A percentile compares a stretch with the other conserved stretches of the same genome.
Conservation (phyloP, 1,284 basidiomycete genomes). For the Leccinum pallidistipes region DNA sequence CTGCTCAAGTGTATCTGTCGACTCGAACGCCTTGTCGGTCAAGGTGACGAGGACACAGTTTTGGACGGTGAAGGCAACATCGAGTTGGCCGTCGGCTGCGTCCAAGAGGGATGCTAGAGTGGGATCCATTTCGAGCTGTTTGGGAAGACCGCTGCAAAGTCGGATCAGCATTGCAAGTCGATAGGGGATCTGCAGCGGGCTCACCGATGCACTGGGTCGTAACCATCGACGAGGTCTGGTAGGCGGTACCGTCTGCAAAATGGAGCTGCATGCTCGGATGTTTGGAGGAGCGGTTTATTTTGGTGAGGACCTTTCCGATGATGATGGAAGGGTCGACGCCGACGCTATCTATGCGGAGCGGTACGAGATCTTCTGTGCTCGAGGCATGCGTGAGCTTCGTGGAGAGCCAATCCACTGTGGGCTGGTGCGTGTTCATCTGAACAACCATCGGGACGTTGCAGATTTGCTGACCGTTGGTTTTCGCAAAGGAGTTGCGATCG, state of each 20-base stretch:
- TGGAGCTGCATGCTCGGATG: conserved; percentile 59
- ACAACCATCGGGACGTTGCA: too few relatives aligned
- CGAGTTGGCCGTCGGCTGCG: conserved; percentile 37
- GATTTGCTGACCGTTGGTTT: too few relatives aligned
- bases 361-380: conserved; percentile 1
- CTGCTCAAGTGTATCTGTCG: conserved; percentile 26
- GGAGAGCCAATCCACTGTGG: too few relatives aligned
- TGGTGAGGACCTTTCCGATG: conserved; percentile 52
- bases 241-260: conserved; percentile 53
- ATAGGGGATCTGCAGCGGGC: conserved; percentile 7
- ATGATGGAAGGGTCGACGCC: conserved; percentile 51
- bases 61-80: conserved; percentile 44
- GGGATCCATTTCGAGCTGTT: conserved; percentile 56
- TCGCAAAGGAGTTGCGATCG: too few relatives aligned
- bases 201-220: conserved; percentile 50
- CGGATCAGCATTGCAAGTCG: neutral
- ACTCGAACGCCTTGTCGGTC: conserved; percentile 56
- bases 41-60: conserved; percentile 56
- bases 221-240: conserved; percentile 60
- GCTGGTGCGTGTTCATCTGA: too few relatives aligned
- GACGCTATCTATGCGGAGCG: conserved; percentile 37
- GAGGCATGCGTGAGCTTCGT: too few relatives aligned
- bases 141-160: conserved; percentile 46
- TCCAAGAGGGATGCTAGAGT: conserved; percentile 42
- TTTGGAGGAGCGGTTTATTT: conserved; percentile 47